Evolutionary conservation across 2,329 filamentous ascomycete genomes (phyloP), one percentile per base, ranked within the genome.

Genomic region (Cytospora mali): DNA sequence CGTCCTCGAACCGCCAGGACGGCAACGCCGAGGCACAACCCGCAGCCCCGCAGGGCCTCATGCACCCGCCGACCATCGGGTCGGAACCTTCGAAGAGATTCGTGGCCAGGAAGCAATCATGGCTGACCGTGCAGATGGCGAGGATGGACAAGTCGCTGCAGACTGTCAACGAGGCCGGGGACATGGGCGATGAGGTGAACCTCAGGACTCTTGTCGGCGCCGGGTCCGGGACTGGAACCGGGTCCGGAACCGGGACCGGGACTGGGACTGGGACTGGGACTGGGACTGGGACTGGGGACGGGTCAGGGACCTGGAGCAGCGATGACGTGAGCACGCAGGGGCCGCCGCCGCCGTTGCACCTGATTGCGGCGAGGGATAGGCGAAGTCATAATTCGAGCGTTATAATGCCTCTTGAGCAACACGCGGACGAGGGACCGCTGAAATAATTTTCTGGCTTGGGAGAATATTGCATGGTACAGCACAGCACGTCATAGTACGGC

Each of bases 81-180:
- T 62, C 64, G 6, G 55, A 61, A 18, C 64, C 64, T 3, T 55
- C 55, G 6, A 42, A 58, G 54, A 42, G 48, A 21, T 49, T 23
- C 42, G 10, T 58, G 42, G 21, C 50, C 48, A 65, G 55, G 29
- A 63, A 62, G 61, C 61, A 62, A 52, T 60, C 56, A 28, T 65
- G 63, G 63, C 58, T 65, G 46, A 63, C 35, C 46, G 48, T 61
- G n/a, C 63, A 65, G 63, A 35, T 63, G 29, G 56, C 61, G 9
- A 58, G 54, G 48, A 52, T 63, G 21, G 63, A 63, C 53, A 50
- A 46, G 51, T 63, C 60, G 35, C 56, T 61, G 48, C 51, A 49
- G 39, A 60, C 63, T 2, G 52, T 63, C 33, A 55, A 57, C 28
- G 63, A 65, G 56, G 52, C 52, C 25, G 52, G 55, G 27, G 55